These are phyloP conservation scores for Takakia lepidozioides DNA, from an alignment of 225 moss, liverwort and hornwort species.

Conservation along the genomic window DNA sequence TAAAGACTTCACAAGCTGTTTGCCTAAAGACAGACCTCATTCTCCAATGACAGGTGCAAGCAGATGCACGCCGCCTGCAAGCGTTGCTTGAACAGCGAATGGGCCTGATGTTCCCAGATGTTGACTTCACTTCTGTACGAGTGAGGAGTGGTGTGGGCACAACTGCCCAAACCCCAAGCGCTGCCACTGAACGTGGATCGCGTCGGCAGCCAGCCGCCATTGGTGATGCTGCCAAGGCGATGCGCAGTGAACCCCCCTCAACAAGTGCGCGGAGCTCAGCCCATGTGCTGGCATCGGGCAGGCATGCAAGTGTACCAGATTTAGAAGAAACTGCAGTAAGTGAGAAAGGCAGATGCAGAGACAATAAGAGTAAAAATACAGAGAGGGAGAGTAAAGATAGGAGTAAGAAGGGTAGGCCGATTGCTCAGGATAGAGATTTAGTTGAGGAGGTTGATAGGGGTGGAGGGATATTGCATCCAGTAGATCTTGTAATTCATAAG, in stretches of 20 bases:
- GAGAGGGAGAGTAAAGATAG: too few relatives aligned
- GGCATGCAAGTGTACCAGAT: too few relatives aligned
- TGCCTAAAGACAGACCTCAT: too few relatives aligned
- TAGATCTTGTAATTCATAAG: slow-evolving; percentile 94
- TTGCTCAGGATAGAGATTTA: slow-evolving; percentile 37
- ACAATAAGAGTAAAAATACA: slow-evolving; percentile 44
- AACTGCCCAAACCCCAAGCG: slow-evolving; percentile 13
- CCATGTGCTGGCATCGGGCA: too few relatives aligned
- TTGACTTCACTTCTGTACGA: slow-evolving; percentile 78
- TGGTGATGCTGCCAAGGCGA: slow-evolving; percentile 12
- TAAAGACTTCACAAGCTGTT: neutral
- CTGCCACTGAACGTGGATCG: slow-evolving; percentile 30
- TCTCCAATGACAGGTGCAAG: slow-evolving; percentile 74
- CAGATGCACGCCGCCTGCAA: slow-evolving; percentile 82
- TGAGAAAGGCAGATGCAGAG: slow-evolving; percentile 12
- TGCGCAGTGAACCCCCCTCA: slow-evolving; percentile 10
- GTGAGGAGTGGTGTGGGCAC: slow-evolving; percentile 36
- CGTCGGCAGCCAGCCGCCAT: slow-evolving; percentile 23
- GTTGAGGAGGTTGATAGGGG: slow-evolving; percentile 23
- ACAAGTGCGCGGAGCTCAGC: too few relatives aligned
- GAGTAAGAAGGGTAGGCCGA: slow-evolving; percentile 25
- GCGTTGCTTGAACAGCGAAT: slow-evolving; percentile 83
- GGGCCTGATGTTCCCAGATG: slow-evolving; percentile 84
- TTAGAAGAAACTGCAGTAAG: too few relatives aligned
- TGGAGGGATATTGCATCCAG: slow-evolving; percentile 73